Evolutionary conservation across 164 flowering plant species (phyloP).

Genomic region (Cinnamomum chago): DNA sequence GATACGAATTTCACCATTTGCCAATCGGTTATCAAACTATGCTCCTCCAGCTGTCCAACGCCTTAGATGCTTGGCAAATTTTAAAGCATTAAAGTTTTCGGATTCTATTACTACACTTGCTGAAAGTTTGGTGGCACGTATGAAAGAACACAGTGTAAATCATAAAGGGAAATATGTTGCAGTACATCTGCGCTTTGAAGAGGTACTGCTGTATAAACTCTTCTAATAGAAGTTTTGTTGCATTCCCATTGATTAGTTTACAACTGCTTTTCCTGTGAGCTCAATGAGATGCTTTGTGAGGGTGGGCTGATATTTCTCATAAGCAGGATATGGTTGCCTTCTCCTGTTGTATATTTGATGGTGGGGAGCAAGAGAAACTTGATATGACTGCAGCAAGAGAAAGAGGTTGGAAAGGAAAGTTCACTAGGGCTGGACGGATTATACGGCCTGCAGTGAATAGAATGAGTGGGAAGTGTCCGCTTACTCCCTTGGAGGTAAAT

Average conservation of each 20-base stretch:
- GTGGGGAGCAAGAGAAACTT: constrained; percentile 65
- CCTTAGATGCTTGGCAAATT: constrained; percentile 94
- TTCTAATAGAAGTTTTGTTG: not conserved
- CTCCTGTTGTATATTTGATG: constrained; percentile 95
- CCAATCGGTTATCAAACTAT: constrained; percentile 86
- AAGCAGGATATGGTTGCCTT: constrained; percentile 98
- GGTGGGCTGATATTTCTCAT: not conserved
- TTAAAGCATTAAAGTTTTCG: constrained; percentile 80
- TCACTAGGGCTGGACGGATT: constrained; percentile 81
- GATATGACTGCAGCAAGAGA: constrained; percentile 92
- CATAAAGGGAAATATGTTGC: constrained; percentile 69
- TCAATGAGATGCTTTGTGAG: not conserved
- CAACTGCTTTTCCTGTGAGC: not conserved
- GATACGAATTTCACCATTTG: constrained; percentile 95
- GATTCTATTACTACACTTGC: constrained; percentile 56
- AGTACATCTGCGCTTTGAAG: constrained; percentile 97
- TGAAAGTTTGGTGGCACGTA: constrained; percentile 67
- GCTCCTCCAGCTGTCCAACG: constrained; percentile 86
- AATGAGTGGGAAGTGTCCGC: constrained; percentile 87
- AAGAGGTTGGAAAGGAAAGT: constrained; percentile 95
- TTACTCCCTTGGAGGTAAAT: constrained; percentile 91
- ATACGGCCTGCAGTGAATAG: constrained; percentile 85
- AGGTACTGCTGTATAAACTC: constrained; percentile 37
- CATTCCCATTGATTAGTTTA: not conserved
- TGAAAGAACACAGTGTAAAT: constrained; percentile 70